Percentiles rank a stretch among this genome's conserved stretches.
phyloP scores from a whole-genome alignment of 805 yeast species.

The Kluyveromyces siamensis region DNA sequence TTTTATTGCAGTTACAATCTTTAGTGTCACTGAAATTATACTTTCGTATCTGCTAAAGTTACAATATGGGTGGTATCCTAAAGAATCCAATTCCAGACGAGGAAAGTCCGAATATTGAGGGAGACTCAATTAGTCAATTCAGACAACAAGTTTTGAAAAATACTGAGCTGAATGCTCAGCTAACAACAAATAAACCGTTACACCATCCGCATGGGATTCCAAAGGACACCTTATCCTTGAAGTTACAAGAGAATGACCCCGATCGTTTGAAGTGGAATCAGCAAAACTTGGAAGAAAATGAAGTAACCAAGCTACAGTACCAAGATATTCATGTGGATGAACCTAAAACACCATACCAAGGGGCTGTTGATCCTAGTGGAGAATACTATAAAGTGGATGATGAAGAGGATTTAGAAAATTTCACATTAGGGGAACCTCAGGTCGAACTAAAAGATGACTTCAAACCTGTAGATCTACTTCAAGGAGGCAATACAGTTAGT shows the following conservation, averaged over 20 bases:
- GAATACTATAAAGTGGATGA: conserved; percentile 70
- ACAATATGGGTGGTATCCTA: conserved; percentile 39
- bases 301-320: conserved; percentile 59
- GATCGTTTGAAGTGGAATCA: conserved; percentile 79
- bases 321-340: conserved; percentile 59
- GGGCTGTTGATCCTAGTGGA: conserved; percentile 74
- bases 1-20: too few species aligned
- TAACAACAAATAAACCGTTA: conserved; percentile 23
- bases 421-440: conserved; percentile 52
- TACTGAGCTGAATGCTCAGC: conserved; percentile 64
- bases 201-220: conserved; percentile 15
- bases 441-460: conserved; percentile 27
- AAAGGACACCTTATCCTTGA: conserved; percentile 26
- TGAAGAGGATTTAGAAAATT: conserved; percentile 45
- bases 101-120: conserved; percentile 14
- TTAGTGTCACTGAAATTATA: too few species aligned
- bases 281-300: conserved; percentile 53
- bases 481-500: conserved; percentile 19
- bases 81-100: conserved; percentile 37
- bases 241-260: conserved; percentile 16
- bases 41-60: not conserved
- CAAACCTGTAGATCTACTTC: conserved; percentile 15
- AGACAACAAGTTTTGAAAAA: conserved; percentile 72
- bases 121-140: conserved; percentile 31
- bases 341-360: conserved; percentile 93